Percentiles rank a stretch among this genome's conserved stretches.
phyloP scores from a whole-genome alignment of 257 asterid genomes.

The Solanum pinnatisectum region DNA sequence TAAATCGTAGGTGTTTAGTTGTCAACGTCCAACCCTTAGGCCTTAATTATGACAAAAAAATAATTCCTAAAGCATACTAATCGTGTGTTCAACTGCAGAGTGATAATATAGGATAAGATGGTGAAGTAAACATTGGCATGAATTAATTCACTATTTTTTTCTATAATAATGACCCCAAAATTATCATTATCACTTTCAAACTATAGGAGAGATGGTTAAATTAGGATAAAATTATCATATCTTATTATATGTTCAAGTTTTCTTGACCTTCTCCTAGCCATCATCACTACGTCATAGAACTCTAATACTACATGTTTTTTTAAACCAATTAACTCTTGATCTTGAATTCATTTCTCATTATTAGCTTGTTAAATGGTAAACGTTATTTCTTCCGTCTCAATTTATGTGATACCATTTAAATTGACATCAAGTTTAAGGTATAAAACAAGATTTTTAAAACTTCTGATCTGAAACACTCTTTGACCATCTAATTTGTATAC shows the following conservation, averaged over 20 bases:
- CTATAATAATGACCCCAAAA: not conserved
- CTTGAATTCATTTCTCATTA: not conserved
- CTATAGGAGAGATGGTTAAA: not conserved
- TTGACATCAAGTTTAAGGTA: not conserved
- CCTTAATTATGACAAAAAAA: not conserved
- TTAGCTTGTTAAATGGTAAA: not conserved
- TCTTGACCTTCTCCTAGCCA: not conserved
- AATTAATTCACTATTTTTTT: not conserved
- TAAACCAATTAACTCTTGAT: not conserved
- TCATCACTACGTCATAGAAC: not conserved
- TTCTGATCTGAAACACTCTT: too few species aligned
- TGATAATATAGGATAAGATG: not conserved
- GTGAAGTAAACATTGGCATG: not conserved
- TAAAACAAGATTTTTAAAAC: not conserved
- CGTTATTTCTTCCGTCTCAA: not conserved
- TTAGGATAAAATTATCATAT: not conserved
- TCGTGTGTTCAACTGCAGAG: not conserved
- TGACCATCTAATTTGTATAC: not conserved
- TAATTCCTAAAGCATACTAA: not conserved
- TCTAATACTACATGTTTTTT: not conserved
- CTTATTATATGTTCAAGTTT: not conserved
- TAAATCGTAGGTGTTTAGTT: not conserved
- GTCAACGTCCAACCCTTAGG: not conserved
- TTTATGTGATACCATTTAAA: not conserved
- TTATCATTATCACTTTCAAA: not conserved